Evolutionary conservation across 192 early-diverging fungal species (phyloP).

Genomic region (Thamnidium elegans): DNA sequence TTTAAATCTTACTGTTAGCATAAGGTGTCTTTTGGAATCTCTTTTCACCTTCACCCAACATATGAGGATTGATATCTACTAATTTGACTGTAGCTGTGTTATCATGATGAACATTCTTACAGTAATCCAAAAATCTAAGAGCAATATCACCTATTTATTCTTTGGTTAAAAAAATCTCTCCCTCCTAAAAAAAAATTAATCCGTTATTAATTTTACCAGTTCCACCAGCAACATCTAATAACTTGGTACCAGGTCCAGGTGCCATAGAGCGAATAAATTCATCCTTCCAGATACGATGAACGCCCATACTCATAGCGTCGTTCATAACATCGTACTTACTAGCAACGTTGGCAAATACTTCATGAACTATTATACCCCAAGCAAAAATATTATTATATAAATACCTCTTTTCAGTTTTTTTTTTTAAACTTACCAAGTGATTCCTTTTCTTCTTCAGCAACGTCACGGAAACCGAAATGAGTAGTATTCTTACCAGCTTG

Average conservation of each 20-base stretch:
- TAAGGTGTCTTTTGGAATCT: constrained; percentile 61
- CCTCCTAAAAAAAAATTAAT: background rate
- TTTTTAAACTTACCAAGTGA: constrained; percentile 55
- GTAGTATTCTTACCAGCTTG: constrained; percentile 42
- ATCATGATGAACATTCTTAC: constrained; percentile 65
- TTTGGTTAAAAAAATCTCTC: background rate
- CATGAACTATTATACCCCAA: constrained; percentile 56
- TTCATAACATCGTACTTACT: constrained; percentile 98
- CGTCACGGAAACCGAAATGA: constrained; percentile 94
- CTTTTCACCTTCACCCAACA: constrained; percentile 86
- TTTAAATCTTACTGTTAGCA: constrained; percentile 40
- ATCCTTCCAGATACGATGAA: constrained; percentile 97
- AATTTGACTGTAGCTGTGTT: constrained; percentile 71
- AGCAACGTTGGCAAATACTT: constrained; percentile 94
- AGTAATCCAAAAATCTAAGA: constrained; percentile 88
- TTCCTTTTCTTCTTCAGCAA: constrained; percentile 85
- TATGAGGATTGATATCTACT: constrained; percentile 95
- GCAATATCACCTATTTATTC: constrained; percentile 79
- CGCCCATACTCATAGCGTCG: constrained; percentile 90
- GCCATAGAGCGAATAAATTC: constrained; percentile 83
- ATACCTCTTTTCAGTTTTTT: background rate
- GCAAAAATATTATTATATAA: background rate
- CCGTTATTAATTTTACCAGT: constrained; percentile 58
- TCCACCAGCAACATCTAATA: constrained; percentile 97
- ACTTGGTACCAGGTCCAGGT: constrained; percentile 73